Base-by-base conservation (phyloP, 2,329 filamentous ascomycete species). In the Pestalotiopsis sp. region DNA sequence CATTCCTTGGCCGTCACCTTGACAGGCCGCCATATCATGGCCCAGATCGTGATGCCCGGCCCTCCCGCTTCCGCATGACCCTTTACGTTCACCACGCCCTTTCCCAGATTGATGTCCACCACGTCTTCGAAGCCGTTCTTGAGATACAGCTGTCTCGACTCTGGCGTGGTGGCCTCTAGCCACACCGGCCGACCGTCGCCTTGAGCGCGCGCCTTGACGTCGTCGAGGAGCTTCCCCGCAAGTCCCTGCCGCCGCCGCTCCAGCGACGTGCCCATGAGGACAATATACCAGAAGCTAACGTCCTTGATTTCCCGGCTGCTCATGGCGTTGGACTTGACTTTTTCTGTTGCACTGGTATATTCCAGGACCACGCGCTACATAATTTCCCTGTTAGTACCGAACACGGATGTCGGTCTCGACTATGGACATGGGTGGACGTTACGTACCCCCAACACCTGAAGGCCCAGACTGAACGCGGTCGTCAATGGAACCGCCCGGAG, bases 21-120 rank as follows among this genome's bases (percentile, higher is more conserved):
- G 13, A 14, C 20, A 2, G 63, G 44, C 17, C 63, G 44, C 63
- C 63, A 65, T 2, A 65, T 17, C 63, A 65, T 65, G 11, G 22
- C 63, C 63, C 63, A 65, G 20, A 56, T 57, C 7, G 24, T 56
- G 39, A 65, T 55, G 30, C 63, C 63, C n/a, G 56, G 44, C 20
- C 63, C 48, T 39, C 63, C 63, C 4, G 40, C 26, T 11, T 38
- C 30, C 13, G 24, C 22, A 35, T 26, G 48, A 7, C 63, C 63
- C 11, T 56, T 57, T 14, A 26, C 17, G n/a, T 20, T 44, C 9
- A 65, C 63, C 4, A 38, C 30, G 26, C 63, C 63, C 20, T 65
- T 56, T 4, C 63, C 63, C 48, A 65, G 5, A 14, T 6, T 3
- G 13, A 65, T 65, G 4, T 57, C 63, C 17, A 56, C 63, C 6